Evolutionary conservation across 2,329 filamentous ascomycete genomes (phyloP), one percentile per base, ranked within the genome.

Genomic region (Penicillium vulpinum): DNA sequence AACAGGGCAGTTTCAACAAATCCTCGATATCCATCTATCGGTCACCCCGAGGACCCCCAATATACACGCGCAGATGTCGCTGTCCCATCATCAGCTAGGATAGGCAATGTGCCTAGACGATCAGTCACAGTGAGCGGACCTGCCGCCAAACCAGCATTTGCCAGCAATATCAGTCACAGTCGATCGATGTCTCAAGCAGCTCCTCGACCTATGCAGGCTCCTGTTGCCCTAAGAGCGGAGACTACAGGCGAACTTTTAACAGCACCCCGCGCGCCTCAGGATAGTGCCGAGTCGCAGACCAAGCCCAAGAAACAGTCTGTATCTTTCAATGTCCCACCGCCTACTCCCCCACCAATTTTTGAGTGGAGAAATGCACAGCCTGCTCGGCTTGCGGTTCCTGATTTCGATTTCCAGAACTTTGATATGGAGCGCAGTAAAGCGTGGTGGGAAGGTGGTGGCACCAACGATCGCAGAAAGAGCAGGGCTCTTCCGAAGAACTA

Each of bases 391-490:
- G 78, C 80, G 0, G 81, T 83, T 2, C 70, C 78, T 1, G 74
- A 89, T 49, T 80, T 91, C 29, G 84, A 90, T 57, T 80, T 90
- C 31, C 78, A 80, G 55, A 73, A 77, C 21, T 58, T 73, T 16
- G 68, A 73, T 35, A 65, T 67, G 29, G 83, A 86, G 40, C 82
- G 78, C 59, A 79, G 79, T 59, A 82, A 83, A 62, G 78, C 89
- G 2, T 95, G 91, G 91, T 94, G 91, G 91, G 91, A 95, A 69
- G 80, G 80, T 51, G 79, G 75, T 29, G 77, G 76, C 56, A 80
- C 75, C 21, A 71, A 73, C 2, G 75, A 78, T 46, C 75, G 75
- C 58, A 78, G 80, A 64, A 75, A 76, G 66, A 81, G 75, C 53
- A 79, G 81, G 60, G 70, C 67, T n/a, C 64, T 76, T 7, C 68